phyloP scores from a whole-genome alignment of 495 filamentous ascomycete species.

The Podospora conica region DNA sequence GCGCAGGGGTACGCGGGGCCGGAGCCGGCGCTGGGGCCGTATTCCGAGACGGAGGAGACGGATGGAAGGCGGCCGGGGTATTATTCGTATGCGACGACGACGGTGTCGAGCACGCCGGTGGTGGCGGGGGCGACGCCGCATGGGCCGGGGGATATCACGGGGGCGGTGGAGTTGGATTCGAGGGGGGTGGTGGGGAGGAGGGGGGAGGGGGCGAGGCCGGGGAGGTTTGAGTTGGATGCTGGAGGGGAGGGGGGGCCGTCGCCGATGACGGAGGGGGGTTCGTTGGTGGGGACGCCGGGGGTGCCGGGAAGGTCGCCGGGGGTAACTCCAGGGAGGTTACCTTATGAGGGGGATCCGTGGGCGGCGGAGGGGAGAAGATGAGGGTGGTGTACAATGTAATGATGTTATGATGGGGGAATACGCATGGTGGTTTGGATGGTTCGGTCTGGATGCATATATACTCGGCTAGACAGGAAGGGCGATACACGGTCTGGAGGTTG shows the following conservation, averaged over 20 bases:
- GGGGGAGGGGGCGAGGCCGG: neutral
- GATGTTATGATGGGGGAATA: neutral
- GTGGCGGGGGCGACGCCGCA: neutral
- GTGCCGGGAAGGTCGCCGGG: neutral
- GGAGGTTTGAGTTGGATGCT: neutral
- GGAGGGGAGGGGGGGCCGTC: neutral
- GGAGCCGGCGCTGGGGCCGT: neutral
- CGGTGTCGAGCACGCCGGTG: neutral
- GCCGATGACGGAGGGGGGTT: neutral
- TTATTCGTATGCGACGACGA: neutral
- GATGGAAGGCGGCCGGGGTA: no score
- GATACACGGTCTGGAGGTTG: neutral
- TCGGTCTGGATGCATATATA: neutral
- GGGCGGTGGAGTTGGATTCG: neutral
- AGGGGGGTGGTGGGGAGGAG: neutral
- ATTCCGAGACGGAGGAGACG: neutral
- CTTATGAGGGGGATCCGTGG: neutral
- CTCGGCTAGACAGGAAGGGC: neutral
- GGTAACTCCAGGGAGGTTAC: neutral
- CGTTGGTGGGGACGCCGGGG: neutral
- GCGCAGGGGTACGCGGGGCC: neutral
- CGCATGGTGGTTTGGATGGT: neutral
- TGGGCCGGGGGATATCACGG: neutral
- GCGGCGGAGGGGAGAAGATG: neutral
- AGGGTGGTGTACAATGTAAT: neutral